Evolutionary conservation across 78 protist species (phyloP).

Genomic region (Dictyostelium discoideum): DNA sequence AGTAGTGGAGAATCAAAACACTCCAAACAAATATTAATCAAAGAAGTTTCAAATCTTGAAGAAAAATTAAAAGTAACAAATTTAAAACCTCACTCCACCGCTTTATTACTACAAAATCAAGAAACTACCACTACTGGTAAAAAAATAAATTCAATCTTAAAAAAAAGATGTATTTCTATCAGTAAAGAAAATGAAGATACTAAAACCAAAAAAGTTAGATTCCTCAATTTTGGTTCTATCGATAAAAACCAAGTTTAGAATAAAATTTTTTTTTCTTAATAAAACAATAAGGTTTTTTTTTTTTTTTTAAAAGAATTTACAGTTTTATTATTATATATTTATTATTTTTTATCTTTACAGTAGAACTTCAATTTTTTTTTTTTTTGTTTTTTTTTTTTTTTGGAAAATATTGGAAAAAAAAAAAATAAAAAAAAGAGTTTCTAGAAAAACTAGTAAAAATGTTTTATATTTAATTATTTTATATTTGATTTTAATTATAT

Average conservation of each 20-base stretch:
- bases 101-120: not conserved
- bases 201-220: not conserved
- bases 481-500: not conserved
- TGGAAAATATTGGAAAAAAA: not conserved
- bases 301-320: not conserved
- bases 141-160: not conserved
- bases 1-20: not conserved
- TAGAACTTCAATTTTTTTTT: not conserved
- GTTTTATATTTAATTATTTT: not conserved
- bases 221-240: not conserved
- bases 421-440: not conserved
- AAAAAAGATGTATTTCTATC: not conserved
- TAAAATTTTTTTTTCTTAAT: too few species aligned
- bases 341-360: not conserved
- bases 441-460: too few species aligned
- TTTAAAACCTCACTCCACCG: not conserved
- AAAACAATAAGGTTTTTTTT: too few species aligned
- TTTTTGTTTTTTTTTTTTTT: not conserved
- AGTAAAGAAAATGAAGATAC: not conserved
- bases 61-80: not conserved
- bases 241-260: not conserved
- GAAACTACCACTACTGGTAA: not conserved
- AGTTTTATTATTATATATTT: not conserved
- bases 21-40: not conserved
- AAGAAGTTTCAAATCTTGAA: constrained; percentile 3